A percentile compares a stretch with the other conserved stretches of the same genome.
Conservation (phyloP, 805 yeast genomes). For the Saccharomycopsis schoenii region DNA sequence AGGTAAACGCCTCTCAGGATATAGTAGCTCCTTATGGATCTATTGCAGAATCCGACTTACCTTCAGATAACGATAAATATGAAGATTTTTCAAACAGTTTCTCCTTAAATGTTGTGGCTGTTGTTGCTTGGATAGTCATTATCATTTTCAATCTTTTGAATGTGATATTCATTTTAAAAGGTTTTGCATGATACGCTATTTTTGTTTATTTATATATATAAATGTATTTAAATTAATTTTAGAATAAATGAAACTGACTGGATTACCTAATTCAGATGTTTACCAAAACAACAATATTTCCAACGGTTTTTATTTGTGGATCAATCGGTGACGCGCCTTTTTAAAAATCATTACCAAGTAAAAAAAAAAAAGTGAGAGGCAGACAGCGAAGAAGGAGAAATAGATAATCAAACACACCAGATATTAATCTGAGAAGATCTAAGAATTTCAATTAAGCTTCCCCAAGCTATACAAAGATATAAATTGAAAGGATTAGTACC, state of each 20-base stretch:
- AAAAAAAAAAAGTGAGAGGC: neutral
- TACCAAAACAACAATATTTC: neutral
- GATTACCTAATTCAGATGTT: no score
- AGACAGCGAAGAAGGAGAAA: neutral
- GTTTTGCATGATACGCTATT: neutral
- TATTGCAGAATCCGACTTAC: neutral
- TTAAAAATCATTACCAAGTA: neutral
- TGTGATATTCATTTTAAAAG: constrained; percentile 9
- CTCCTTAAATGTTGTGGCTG: constrained; percentile 40
- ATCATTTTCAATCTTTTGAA: constrained; percentile 41
- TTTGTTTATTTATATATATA: neutral
- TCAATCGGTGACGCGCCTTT: neutral
- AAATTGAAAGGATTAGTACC: no score
- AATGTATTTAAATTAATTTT: no score
- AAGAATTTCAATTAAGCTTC: neutral
- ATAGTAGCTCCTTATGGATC: neutral
- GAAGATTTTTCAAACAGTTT: constrained; percentile 31
- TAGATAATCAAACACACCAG: no score
- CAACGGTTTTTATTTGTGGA: neutral
- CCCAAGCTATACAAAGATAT: no score
- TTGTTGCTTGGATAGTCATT: constrained; percentile 59
- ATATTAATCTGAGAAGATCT: no score
- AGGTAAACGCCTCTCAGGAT: neutral
- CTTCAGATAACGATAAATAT: constrained; percentile 22
- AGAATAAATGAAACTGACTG: no score